Evolutionary conservation across 1,284 basidiomycete species (phyloP).

Genomic region (Calocybe gambosa): DNA sequence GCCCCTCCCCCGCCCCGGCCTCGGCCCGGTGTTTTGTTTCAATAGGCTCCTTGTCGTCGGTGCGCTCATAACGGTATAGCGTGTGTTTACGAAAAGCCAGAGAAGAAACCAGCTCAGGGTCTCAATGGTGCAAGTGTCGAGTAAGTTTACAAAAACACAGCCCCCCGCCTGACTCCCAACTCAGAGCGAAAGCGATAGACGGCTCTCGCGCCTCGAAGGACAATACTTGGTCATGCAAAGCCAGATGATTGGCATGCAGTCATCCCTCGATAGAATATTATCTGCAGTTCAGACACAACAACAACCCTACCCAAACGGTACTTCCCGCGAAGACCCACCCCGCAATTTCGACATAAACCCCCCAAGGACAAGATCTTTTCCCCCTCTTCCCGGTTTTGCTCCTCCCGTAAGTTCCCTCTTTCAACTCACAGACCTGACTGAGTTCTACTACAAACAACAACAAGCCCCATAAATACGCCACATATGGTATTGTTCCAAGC

Average conservation of each 20-base stretch:
- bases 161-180: background rate
- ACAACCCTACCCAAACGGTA: slow-evolving; percentile 21
- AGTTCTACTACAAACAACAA: slow-evolving; percentile 13
- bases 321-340: slow-evolving; percentile 26
- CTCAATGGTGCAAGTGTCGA: slow-evolving; percentile 64
- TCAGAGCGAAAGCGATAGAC: slow-evolving; percentile 38
- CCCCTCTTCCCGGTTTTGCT: slow-evolving; percentile 83
- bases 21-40: slow-evolving; percentile 42
- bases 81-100: slow-evolving; percentile 91
- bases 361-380: slow-evolving; percentile 45
- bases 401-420: slow-evolving; percentile 58
- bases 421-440: slow-evolving; percentile 13
- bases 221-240: slow-evolving; percentile 85
- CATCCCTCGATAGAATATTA: slow-evolving; percentile 75
- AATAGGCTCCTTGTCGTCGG: slow-evolving; percentile 84
- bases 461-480: slow-evolving; percentile 84
- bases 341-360: slow-evolving; percentile 35
- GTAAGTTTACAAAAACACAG: slow-evolving; percentile 38
- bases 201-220: slow-evolving; percentile 75
- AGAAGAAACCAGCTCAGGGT: slow-evolving; percentile 66
- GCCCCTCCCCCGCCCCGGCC: slow-evolving; percentile 61
- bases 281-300: slow-evolving; percentile 55
- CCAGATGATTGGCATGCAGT: slow-evolving; percentile 88
- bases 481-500: slow-evolving; percentile 82
- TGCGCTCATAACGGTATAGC: slow-evolving; percentile 79